Percentiles rank a stretch among this genome's conserved stretches.
These are phyloP conservation scores for Schizothecium vesticola DNA, from an alignment of 495 filamentous ascomycete species.

Conservation along the genomic window DNA sequence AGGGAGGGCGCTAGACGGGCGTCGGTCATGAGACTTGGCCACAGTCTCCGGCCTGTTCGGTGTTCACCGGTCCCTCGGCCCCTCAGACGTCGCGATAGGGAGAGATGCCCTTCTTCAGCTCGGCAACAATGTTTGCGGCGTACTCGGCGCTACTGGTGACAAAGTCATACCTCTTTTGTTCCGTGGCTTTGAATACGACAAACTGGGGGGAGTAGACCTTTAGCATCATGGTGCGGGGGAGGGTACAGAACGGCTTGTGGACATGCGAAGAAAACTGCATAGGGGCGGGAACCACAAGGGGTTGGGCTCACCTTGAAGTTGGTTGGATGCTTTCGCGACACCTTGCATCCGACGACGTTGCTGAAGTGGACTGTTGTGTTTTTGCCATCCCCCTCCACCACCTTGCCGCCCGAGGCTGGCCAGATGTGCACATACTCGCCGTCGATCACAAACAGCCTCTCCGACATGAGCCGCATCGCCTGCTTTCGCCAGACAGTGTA, in stretches of 20 bases:
- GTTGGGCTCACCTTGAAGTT: conserved; percentile 65
- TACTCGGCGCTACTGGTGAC: conserved; percentile 74
- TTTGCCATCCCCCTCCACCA: conserved; percentile 62
- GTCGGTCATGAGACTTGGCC: not conserved
- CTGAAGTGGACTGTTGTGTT: conserved; percentile 88
- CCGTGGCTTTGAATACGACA: conserved; percentile 72
- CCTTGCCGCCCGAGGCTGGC: conserved; percentile 57
- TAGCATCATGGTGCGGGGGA: conserved; percentile 10
- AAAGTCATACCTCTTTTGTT: conserved; percentile 95
- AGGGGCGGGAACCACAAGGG: not conserved
- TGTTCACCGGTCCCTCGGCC: not conserved
- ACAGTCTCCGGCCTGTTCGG: not conserved
- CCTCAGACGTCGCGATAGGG: conserved; percentile 43
- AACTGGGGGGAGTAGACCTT: conserved; percentile 38
- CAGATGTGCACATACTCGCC: conserved; percentile 95
- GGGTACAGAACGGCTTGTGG: not conserved
- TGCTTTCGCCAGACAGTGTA: conserved; percentile 92
- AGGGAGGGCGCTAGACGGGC: not conserved
- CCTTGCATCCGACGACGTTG: conserved; percentile 89
- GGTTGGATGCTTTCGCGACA: conserved; percentile 82
- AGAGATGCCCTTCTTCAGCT: conserved; percentile 69
- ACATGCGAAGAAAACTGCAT: not conserved
- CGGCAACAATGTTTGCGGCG: conserved; percentile 82
- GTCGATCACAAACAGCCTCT: conserved; percentile 81
- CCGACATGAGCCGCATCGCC: conserved; percentile 84